Evolutionary conservation across 2,329 filamentous ascomycete genomes (phyloP), one percentile per base, ranked within the genome.

Genomic region (Fusarium multiceps): DNA sequence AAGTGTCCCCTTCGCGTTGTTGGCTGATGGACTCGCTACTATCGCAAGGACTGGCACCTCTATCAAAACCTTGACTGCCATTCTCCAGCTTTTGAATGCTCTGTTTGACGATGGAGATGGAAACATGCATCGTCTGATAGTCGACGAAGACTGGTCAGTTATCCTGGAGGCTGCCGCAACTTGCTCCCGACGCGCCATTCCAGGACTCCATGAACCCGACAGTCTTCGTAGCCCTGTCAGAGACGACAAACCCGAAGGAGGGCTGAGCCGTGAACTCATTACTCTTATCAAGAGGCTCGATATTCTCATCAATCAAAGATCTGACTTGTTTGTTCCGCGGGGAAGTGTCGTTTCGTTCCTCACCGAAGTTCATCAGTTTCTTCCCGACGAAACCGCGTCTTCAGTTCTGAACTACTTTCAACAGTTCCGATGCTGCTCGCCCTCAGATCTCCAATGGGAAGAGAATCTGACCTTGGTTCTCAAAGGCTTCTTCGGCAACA

Each of bases 381-480:
- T 93, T 11, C 89, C 89, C 8, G 89, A 93, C 74, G 86, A 87
- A 6, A 87, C 88, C 11, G 89, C 87, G 3, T 86, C 85, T 48
- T 82, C 90, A 13, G 86, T 93, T 25, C 84, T 93, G 45, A 86
- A 88, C 46, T 89, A 92, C 75, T 92, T 90, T 68, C 85, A 86
- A 58, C 88, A 92, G 55, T 90, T 91, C 68, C 85, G 90, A 47
- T 90, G 88, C 72, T 92, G 92, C 72, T 91, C 90, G 46, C 92
- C 92, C 4, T 92, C 91, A 0, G 90, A 93, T 71, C 79, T 85
- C 48, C 82, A 87, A 37, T 94, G 91, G 92, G 85, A 91, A 66
- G 80, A 85, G 4, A 91, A 92, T 55, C 82, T 91, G 56, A 80
- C 82, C 18, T 80, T 88, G 27, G 84, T 93, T 3, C 77, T 93